Base-by-base conservation (phyloP, 805 yeast species). In the Saturnispora gosingensis region DNA sequence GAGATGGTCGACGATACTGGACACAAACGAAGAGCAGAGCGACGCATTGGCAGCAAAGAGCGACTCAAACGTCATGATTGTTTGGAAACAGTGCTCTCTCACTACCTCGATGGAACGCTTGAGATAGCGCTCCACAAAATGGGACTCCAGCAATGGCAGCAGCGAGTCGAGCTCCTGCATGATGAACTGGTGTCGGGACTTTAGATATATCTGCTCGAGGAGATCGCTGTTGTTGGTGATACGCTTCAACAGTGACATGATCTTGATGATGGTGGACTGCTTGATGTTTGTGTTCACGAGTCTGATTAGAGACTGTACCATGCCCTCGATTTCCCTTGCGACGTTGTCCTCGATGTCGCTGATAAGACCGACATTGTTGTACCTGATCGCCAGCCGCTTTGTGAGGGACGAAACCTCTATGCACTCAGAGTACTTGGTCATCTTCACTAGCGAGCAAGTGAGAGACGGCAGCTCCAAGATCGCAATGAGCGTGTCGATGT, bases 371-470 rank as follows among this genome's bases (percentile, higher is more conserved):
- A 83, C 67, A 43, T 76, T 75, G 7, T 89, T 87, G 64, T 83
- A 90, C 53, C 95, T 73, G 16, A 82, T 78, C 0, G 76, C 71
- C 24, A 93, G 70, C 50, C 95, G 74, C 55, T 83, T 76, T 0
- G 85, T 81, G 59, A 86, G 81, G 30, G 85, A 76, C 11, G 89
- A 84, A 13, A 91, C 77, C 63, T 91, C 96, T 35, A 91, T 75
- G 9, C 97, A 89, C 61, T 89, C 96, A 34, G 88, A 85, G 62
- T 90, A 93, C 61, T 85, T 86, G 0, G 96, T 96, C 45, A 85
- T 83, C 46, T 80, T 74, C 10, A 90, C 87, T 66, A 97, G 88
- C n/a, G 90, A 81, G 46, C 82, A 76, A 34, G 91, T 82, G 46
- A 91, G 65, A 1, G 95, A 76, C 1, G 99, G 97, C 34, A 93